Evolutionary conservation across 2,329 filamentous ascomycete genomes (phyloP).

Genomic region (Epichloe glyceriae): DNA sequence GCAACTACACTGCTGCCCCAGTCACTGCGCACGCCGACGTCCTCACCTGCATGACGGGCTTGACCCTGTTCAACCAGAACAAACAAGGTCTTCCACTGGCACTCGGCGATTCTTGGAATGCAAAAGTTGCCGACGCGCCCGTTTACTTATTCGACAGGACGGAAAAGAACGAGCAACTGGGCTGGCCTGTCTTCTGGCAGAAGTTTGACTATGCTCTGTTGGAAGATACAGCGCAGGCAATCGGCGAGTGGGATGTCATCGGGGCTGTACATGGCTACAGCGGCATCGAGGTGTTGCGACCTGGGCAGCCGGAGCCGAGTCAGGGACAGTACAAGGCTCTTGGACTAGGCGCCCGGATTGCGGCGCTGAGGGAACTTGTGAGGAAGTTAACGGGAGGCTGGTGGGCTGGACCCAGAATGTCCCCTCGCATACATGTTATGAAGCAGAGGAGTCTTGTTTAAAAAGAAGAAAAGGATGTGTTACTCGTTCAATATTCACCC

Average conservation of each 20-base stretch:
- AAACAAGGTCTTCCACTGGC: conserved; percentile 23
- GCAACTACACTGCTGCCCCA: conserved; percentile 10
- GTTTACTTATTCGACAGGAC: conserved; percentile 47
- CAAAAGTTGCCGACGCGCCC: conserved; percentile 9
- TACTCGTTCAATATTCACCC: not conserved
- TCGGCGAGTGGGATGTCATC: conserved; percentile 42
- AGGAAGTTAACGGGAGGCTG: conserved; percentile 42
- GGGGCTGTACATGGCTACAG: conserved; percentile 44
- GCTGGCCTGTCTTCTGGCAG: conserved; percentile 44
- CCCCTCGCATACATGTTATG: conserved; percentile 39
- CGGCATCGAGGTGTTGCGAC: conserved; percentile 44
- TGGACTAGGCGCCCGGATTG: conserved; percentile 31
- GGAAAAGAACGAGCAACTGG: conserved; percentile 34
- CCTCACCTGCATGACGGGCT: conserved; percentile 56
- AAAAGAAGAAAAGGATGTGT: not conserved
- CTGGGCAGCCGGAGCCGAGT: conserved; percentile 18
- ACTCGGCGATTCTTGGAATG: conserved; percentile 6
- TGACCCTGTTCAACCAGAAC: conserved; percentile 51
- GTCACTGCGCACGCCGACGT: conserved; percentile 49
- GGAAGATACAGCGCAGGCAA: conserved; percentile 35
- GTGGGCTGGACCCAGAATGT: conserved; percentile 53
- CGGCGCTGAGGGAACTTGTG: conserved; percentile 25
- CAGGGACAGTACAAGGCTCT: conserved; percentile 20
- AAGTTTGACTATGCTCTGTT: conserved; percentile 49
- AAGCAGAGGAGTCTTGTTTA: conserved; percentile 14